Conservation (phyloP, 345 rosid genomes). For the Moringa oleifera region DNA sequence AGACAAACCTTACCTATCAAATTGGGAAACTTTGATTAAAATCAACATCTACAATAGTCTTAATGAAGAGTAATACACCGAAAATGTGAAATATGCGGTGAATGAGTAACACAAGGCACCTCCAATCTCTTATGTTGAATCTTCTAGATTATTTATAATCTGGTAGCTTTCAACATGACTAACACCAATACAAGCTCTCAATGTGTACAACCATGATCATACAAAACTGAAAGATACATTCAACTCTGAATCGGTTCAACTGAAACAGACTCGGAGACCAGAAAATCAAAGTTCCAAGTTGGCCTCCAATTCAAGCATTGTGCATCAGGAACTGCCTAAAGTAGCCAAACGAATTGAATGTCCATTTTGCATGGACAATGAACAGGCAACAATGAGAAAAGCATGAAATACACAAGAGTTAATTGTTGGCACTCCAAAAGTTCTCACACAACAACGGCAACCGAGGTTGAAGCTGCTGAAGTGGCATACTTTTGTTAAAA, state of each 20-base stretch:
- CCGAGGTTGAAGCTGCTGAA: no score
- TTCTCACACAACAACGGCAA: no score
- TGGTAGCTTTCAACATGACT: neutral
- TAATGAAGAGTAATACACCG: neutral
- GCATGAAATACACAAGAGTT: no score
- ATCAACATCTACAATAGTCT: slow-evolving; percentile 3
- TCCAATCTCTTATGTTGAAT: neutral
- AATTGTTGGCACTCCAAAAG: no score
- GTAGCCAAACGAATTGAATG: neutral
- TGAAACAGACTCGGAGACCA: neutral
- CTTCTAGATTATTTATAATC: no score
- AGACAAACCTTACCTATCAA: slow-evolving; percentile 80
- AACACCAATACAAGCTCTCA: no score
- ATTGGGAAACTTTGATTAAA: neutral
- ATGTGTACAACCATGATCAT: no score
- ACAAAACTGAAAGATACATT: no score
- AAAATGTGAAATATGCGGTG: neutral
- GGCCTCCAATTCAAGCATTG: neutral
- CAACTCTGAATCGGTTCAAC: no score
- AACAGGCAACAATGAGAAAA: no score
- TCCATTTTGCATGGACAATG: neutral
- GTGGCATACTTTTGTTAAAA: no score
- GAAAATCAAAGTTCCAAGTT: neutral
- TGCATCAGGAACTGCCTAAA: neutral
- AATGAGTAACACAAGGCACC: neutral